Evolutionary conservation across 1,284 basidiomycete genomes (phyloP).

Genomic region (Chalciporus sp.): DNA sequence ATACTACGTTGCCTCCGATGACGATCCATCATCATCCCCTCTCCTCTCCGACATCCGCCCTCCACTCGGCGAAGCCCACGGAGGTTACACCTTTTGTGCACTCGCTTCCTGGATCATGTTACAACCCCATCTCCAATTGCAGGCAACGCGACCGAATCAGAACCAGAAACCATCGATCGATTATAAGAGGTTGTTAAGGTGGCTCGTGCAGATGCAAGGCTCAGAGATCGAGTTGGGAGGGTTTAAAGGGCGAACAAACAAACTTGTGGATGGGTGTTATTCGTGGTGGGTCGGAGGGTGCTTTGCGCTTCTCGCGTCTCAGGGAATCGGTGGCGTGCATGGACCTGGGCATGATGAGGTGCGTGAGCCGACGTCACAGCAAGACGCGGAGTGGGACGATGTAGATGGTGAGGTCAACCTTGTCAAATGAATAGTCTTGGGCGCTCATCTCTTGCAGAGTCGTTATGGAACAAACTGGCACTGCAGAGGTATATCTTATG

Average conservation of each 20-base stretch:
- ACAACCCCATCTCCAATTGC: slow-evolving; percentile 48
- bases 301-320: slow-evolving; percentile 79
- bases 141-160: not conserved
- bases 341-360: slow-evolving; percentile 26
- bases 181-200: slow-evolving; percentile 67
- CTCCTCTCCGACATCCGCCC: slow-evolving; percentile 52
- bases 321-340: slow-evolving; percentile 47
- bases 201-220: slow-evolving; percentile 90
- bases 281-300: slow-evolving; percentile 97
- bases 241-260: slow-evolving; percentile 94
- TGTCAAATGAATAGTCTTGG: not conserved
- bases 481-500: slow-evolving; percentile 88
- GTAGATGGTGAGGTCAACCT: slow-evolving; percentile 53
- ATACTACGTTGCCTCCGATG: slow-evolving; percentile 42
- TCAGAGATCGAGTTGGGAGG: slow-evolving; percentile 84
- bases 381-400: slow-evolving; percentile 59
- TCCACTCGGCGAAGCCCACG: slow-evolving; percentile 91
- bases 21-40: slow-evolving; percentile 19
- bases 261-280: slow-evolving; percentile 98
- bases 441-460: slow-evolving; percentile 41
- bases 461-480: slow-evolving; percentile 60
- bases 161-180: slow-evolving; percentile 51
- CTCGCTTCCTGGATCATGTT: slow-evolving; percentile 85
- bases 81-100: slow-evolving; percentile 95
- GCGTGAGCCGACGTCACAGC: slow-evolving; percentile 22